phyloP scores from a whole-genome alignment of 768 basidiomycete genomes.

The Podaxis rugospora region DNA sequence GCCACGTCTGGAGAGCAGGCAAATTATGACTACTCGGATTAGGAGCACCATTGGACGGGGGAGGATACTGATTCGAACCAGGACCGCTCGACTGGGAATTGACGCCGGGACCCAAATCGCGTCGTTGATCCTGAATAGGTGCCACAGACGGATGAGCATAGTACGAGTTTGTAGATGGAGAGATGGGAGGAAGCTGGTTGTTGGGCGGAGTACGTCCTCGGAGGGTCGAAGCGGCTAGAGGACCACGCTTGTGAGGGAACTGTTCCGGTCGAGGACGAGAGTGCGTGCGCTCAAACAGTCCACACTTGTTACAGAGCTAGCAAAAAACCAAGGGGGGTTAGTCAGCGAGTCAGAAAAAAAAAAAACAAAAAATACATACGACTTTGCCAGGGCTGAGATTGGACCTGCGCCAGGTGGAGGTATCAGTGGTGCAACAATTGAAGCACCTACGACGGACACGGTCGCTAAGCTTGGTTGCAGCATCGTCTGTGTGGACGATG shows the following conservation, averaged over 20 bases:
- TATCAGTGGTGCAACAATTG: constrained; percentile 84
- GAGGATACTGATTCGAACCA: not conserved
- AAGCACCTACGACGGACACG: constrained; percentile 74
- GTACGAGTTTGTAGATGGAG: constrained; percentile 37
- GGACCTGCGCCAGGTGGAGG: constrained; percentile 74
- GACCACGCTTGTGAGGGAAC: constrained; percentile 77
- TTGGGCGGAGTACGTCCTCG: constrained; percentile 47
- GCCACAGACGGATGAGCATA: constrained; percentile 52
- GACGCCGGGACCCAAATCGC: constrained; percentile 8
- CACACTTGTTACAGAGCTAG: constrained; percentile 67
- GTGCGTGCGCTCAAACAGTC: constrained; percentile 77
- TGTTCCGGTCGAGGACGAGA: constrained; percentile 75
- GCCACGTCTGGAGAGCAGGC: constrained; percentile 46
- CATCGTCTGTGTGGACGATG: constrained; percentile 66
- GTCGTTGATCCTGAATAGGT: constrained; percentile 24
- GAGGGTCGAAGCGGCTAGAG: constrained; percentile 49
- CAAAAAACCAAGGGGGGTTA: not conserved
- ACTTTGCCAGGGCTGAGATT: constrained; percentile 82
- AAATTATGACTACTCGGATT: constrained; percentile 25
- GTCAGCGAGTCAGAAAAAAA: not conserved
- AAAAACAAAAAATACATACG: constrained; percentile 25
- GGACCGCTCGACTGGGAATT: constrained; percentile 6
- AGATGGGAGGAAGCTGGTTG: constrained; percentile 36
- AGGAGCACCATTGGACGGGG: not conserved
- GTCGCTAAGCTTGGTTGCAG: constrained; percentile 75